Evolutionary conservation across 1,284 basidiomycete species (phyloP).

Genomic region (Tilletia indica): DNA sequence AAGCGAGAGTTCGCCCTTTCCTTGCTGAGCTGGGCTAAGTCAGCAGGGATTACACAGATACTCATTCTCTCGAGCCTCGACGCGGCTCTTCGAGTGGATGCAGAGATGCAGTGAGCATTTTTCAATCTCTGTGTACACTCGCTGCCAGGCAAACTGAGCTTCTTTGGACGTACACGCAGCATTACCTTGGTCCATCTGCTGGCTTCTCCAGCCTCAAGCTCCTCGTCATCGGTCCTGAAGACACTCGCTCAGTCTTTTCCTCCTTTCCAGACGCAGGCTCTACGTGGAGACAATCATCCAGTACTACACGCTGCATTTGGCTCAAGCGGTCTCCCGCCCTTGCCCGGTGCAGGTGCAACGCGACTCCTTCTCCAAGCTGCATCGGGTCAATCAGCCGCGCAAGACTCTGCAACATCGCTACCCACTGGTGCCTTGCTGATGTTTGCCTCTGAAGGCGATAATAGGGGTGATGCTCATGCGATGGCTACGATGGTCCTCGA

Average conservation of each 20-base stretch:
- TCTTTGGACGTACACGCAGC: background rate
- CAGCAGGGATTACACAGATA: slow-evolving; percentile 26
- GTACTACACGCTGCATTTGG: background rate
- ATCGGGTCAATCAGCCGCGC: background rate
- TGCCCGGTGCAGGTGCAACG: slow-evolving; percentile 35
- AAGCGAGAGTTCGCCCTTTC: slow-evolving; percentile 23
- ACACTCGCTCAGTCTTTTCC: slow-evolving; percentile 2
- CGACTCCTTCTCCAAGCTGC: slow-evolving; percentile 24
- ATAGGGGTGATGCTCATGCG: slow-evolving; percentile 40
- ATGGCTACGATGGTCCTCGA: slow-evolving; percentile 18
- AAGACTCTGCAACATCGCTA: background rate
- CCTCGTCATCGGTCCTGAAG: slow-evolving; percentile 8
- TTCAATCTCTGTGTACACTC: slow-evolving; percentile 8
- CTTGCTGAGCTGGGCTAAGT: slow-evolving; percentile 23
- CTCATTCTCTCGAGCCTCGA: slow-evolving; percentile 35
- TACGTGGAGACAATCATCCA: background rate
- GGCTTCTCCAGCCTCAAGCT: slow-evolving; percentile 16
- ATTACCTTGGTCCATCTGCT: slow-evolving; percentile 26
- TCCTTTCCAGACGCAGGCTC: slow-evolving; percentile 6
- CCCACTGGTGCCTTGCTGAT: slow-evolving; percentile 31
- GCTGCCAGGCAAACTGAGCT: slow-evolving; percentile 15
- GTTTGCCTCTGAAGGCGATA: slow-evolving; percentile 48
- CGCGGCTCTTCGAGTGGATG: slow-evolving; percentile 38
- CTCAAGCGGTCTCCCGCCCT: slow-evolving; percentile 23
- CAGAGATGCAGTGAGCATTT: slow-evolving; percentile 27